Evolutionary conservation across 202 grass and related monocot genomes (phyloP), one percentile per base, ranked within the genome.

Genomic region (Sporobolus alterniflorus): DNA sequence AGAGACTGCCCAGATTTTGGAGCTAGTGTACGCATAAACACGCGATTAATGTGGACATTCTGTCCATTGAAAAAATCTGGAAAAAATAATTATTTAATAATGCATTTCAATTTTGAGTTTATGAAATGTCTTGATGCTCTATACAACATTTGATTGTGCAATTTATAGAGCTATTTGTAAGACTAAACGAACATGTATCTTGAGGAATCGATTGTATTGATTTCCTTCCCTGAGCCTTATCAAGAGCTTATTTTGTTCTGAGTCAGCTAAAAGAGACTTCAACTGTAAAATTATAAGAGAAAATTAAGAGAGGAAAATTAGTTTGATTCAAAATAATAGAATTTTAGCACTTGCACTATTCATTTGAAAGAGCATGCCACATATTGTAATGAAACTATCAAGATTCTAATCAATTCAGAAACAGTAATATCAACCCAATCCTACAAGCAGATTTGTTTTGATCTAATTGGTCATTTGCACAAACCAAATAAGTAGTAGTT

Each of bases 151-250:
- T 50, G 77, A 70, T 32, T 20, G 71, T 56, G 29, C 48, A 84
- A 24, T 74, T 22, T 24, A 26, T 28, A 46, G 50, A 39, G 28
- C 9, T 36, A 12, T 62, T 59, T 68, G 11, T 15, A 67, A 73
- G 42, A 74, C 39, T 21, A 72, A 67, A 24, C 16, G 64, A 77
- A 98, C 92, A 92, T 93, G 90, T 90, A 92, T 90, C 81, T 95
- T 95, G 76, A 98, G 85, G 24, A 91, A 98, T 28, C 96, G 77
- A 64, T 90, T 98, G 52, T 90, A 91, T 82, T 93, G 93, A 91
- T 98, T 98, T 75, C 92, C 96, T 95, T 93, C 96, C 32, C 96
- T 98, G 54, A 98, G 92, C 90, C 94, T 98, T 72, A 67, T 91
- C 55, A 89, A 76, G 77, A 98, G 76, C 61, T 89, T 92, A 49